Conservation (phyloP, 2,329 filamentous ascomycete species). For the Sclerotinia nivalis region DNA sequence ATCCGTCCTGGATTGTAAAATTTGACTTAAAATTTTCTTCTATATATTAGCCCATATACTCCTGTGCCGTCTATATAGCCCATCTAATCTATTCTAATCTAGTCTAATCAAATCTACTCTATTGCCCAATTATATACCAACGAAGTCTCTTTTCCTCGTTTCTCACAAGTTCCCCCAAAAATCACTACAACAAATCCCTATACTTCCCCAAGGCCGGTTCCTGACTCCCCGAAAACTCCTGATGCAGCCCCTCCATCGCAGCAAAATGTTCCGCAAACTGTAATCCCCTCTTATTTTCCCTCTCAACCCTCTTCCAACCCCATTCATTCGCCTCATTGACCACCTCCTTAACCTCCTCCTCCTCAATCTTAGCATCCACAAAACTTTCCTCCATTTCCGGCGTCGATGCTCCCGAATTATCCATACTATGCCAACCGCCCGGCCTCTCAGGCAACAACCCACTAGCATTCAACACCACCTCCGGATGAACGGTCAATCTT, state of each 20-base stretch:
- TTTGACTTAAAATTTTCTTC: background rate
- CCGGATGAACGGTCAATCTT: constrained; percentile 80
- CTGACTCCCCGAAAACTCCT: constrained; percentile 40
- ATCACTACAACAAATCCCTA: constrained; percentile 36
- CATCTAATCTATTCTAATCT: background rate
- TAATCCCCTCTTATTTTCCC: constrained; percentile 56
- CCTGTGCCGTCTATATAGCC: background rate
- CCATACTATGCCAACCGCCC: constrained; percentile 57
- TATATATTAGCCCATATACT: background rate
- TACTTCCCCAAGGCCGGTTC: constrained; percentile 40
- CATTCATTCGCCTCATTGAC: constrained; percentile 42
- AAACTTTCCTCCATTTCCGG: constrained; percentile 27
- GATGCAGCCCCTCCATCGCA: constrained; percentile 54
- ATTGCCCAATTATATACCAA: background rate
- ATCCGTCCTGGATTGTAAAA: background rate
- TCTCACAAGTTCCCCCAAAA: background rate
- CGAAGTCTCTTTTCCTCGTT: background rate
- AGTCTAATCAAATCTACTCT: background rate
- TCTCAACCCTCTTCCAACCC: constrained; percentile 61
- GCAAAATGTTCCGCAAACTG: constrained; percentile 57
- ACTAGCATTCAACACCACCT: constrained; percentile 69
- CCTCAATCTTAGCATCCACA: constrained; percentile 14
- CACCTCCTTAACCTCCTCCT: constrained; percentile 20
- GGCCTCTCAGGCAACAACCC: constrained; percentile 74
- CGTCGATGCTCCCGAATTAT: constrained; percentile 36